Conservation (phyloP, 345 rosid species). For the Citrus hindsii region DNA sequence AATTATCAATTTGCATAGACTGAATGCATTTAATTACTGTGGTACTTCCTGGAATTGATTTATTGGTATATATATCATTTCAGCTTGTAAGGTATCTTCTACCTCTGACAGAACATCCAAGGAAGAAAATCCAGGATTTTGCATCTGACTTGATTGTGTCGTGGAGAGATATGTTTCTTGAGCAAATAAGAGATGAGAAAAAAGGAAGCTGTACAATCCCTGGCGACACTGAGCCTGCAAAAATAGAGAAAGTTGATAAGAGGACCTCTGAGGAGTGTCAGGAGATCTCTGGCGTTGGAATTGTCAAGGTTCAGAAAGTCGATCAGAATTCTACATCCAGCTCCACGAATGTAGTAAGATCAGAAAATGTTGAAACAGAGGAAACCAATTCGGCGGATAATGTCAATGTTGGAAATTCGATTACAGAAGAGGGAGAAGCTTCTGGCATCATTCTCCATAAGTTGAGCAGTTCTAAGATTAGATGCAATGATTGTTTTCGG, state of each 20-base stretch:
- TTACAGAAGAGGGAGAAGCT: not conserved
- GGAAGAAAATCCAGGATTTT: conserved; percentile 29
- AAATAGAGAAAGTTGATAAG: not conserved
- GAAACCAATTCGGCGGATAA: not conserved
- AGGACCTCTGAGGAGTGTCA: not conserved
- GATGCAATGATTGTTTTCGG: conserved; percentile 37
- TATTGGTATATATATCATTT: not conserved
- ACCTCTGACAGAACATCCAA: conserved; percentile 47
- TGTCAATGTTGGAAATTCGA: not conserved
- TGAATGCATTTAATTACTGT: not conserved
- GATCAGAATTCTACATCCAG: not conserved
- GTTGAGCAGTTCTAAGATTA: conserved; percentile 19
- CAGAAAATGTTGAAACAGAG: not conserved
- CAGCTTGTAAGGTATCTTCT: conserved; percentile 50
- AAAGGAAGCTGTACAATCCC: conserved; percentile 11
- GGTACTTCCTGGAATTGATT: not conserved
- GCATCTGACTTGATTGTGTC: conserved; percentile 35
- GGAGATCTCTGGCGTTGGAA: not conserved
- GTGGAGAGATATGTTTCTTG: conserved; percentile 45
- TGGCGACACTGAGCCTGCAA: not conserved
- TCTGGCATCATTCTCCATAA: conserved; percentile 12
- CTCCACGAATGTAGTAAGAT: not conserved
- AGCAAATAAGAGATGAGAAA: conserved; percentile 34
- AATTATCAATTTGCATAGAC: not conserved
- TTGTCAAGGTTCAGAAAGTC: not conserved